Conservation (phyloP, 495 filamentous ascomycete species). For the Aspergillus incahuasiensis region DNA sequence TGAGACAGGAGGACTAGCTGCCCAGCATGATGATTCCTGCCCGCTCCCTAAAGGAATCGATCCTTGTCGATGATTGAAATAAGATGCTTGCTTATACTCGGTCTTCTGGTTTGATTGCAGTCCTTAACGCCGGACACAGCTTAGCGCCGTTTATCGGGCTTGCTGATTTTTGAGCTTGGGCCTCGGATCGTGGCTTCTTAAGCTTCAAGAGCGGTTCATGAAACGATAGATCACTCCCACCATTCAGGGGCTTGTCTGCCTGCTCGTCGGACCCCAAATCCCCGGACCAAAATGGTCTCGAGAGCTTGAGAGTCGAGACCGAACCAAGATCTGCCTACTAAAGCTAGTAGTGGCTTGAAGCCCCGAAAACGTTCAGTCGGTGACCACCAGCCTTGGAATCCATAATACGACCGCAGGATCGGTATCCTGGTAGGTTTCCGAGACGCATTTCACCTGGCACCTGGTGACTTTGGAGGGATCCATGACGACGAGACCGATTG, state of each 20-base stretch:
- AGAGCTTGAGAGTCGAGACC: background rate
- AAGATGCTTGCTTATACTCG: background rate
- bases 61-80: slow-evolving; percentile 2
- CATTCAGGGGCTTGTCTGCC: background rate
- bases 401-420: slow-evolving; percentile 4
- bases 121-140: slow-evolving; percentile 1
- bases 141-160: slow-evolving; percentile 5
- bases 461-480: background rate
- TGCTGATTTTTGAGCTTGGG: slow-evolving; percentile 3
- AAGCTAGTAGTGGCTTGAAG: background rate
- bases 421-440: background rate
- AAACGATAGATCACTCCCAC: background rate
- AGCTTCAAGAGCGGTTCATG: background rate
- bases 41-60: slow-evolving; percentile 5
- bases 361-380: background rate
- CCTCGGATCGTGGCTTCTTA: background rate
- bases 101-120: background rate
- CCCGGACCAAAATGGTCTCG: background rate
- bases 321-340: background rate
- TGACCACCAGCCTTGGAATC: background rate
- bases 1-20: background rate
- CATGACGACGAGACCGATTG: background rate
- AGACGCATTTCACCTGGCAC: background rate
- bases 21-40: slow-evolving; percentile 7
- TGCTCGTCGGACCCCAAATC: background rate